These are phyloP conservation scores for Mortierella polycephala DNA, from an alignment of 371 early-diverging fungal species.

Conservation along the genomic window DNA sequence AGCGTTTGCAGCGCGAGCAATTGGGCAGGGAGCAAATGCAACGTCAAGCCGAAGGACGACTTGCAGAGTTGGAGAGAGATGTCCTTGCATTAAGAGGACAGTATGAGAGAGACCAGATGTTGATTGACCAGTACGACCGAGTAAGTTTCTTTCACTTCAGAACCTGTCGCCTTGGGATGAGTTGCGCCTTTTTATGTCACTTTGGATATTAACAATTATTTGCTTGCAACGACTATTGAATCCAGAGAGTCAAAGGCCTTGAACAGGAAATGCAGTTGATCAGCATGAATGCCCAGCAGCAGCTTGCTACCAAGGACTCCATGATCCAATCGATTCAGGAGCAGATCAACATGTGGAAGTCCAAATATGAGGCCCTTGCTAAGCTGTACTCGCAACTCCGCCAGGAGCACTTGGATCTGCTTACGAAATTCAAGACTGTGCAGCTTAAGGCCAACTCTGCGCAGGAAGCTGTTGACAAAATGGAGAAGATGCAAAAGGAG, in stretches of 20 bases:
- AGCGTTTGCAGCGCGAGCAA: conserved; percentile 78
- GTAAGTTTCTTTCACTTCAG: conserved; percentile 42
- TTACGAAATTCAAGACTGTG: conserved; percentile 86
- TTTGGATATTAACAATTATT: neutral
- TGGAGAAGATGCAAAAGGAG: conserved; percentile 82
- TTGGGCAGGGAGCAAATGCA: conserved; percentile 75
- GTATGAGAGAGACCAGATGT: conserved; percentile 84
- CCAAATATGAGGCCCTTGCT: conserved; percentile 92
- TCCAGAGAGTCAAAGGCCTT: conserved; percentile 71
- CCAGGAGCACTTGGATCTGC: conserved; percentile 94
- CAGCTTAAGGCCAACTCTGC: conserved; percentile 86
- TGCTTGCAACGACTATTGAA: neutral
- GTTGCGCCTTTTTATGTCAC: neutral
- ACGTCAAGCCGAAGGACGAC: conserved; percentile 76
- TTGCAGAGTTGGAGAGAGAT: conserved; percentile 84
- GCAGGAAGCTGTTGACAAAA: conserved; percentile 76
- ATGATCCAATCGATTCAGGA: conserved; percentile 82
- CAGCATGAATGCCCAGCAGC: conserved; percentile 72
- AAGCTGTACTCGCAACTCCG: conserved; percentile 95
- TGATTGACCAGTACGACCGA: conserved; percentile 85
- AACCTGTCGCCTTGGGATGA: neutral
- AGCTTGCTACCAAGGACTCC: conserved; percentile 79
- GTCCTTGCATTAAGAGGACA: conserved; percentile 80
- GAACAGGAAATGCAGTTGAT: conserved; percentile 86
- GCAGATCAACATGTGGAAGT: conserved; percentile 87